phyloP scores from a whole-genome alignment of 1,284 basidiomycete species.

The Fomitopsis palustris region DNA sequence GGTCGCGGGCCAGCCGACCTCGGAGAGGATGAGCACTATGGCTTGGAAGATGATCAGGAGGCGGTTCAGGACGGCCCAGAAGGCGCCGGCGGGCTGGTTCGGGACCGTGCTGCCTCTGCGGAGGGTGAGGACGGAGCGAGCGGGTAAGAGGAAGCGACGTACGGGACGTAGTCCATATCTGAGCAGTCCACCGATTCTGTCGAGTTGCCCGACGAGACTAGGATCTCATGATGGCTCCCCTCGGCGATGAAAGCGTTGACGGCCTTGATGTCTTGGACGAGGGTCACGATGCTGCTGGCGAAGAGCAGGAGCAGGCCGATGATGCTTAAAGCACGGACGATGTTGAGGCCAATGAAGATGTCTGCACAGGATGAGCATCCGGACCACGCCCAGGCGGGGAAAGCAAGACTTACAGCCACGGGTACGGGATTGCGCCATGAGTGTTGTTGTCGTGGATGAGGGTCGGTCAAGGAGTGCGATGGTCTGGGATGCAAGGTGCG shows the following conservation, averaged over 20 bases:
- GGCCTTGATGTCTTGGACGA: conserved; percentile 79
- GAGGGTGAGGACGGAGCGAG: neutral
- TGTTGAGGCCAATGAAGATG: conserved; percentile 76
- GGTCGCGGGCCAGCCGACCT: conserved; percentile 62
- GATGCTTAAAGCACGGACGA: conserved; percentile 73
- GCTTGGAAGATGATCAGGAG: conserved; percentile 79
- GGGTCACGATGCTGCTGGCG: conserved; percentile 72
- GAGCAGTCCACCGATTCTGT: conserved; percentile 40
- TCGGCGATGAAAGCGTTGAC: conserved; percentile 58
- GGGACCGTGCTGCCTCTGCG: conserved; percentile 73
- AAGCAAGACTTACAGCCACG: conserved; percentile 14
- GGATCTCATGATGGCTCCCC: conserved; percentile 23
- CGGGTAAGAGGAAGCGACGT: conserved; percentile 24
- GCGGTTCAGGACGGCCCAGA: conserved; percentile 83
- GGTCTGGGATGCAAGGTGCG: conserved; percentile 73
- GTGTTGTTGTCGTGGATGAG: conserved; percentile 5
- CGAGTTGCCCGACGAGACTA: conserved; percentile 26
- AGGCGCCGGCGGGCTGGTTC: conserved; percentile 81
- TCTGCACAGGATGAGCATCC: conserved; percentile 35
- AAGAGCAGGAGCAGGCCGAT: conserved; percentile 74
- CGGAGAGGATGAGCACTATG: conserved; percentile 66
- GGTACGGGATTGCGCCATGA: conserved; percentile 18
- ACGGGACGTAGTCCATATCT: conserved; percentile 72
- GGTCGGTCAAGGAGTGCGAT: conserved; percentile 14
- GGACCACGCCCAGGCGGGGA: no score